phyloP scores from a whole-genome alignment of 2,329 filamentous ascomycete genomes.

The Claviceps sp. region DNA sequence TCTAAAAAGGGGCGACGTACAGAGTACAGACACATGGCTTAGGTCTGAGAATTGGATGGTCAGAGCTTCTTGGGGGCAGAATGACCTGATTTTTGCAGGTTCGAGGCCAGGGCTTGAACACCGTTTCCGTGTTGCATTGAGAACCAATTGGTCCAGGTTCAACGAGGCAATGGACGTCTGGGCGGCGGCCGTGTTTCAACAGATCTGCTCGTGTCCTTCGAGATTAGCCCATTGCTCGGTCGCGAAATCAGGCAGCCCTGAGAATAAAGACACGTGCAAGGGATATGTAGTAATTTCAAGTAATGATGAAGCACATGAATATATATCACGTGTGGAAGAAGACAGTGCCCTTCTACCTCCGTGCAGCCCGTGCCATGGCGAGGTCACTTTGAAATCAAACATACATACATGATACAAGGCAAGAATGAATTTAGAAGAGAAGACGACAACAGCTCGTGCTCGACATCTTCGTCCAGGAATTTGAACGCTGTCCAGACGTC shows the following conservation, averaged over 20 bases:
- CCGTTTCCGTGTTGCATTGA: not conserved
- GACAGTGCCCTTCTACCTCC: no score
- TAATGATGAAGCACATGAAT: no score
- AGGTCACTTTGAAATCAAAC: no score
- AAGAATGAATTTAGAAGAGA: no score
- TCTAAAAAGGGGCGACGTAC: not conserved
- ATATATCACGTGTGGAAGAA: no score
- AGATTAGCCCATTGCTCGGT: not conserved
- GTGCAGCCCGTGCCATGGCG: no score
- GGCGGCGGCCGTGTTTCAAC: not conserved
- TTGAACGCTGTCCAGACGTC: no score
- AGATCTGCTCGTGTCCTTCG: not conserved
- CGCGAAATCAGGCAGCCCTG: not conserved
- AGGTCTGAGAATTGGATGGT: not conserved
- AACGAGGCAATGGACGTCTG: not conserved
- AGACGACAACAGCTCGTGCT: no score
- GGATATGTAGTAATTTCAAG: no score
- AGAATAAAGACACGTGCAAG: no score
- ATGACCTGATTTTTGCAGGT: not conserved
- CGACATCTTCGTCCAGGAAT: no score
- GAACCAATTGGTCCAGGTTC: not conserved
- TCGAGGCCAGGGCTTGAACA: not conserved
- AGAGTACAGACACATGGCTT: constrained; percentile 5
- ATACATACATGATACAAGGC: no score
- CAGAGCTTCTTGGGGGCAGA: not conserved